Evolutionary conservation across 2,329 filamentous ascomycete genomes (phyloP).

Genomic region (Pseudogymnoascus sp.): DNA sequence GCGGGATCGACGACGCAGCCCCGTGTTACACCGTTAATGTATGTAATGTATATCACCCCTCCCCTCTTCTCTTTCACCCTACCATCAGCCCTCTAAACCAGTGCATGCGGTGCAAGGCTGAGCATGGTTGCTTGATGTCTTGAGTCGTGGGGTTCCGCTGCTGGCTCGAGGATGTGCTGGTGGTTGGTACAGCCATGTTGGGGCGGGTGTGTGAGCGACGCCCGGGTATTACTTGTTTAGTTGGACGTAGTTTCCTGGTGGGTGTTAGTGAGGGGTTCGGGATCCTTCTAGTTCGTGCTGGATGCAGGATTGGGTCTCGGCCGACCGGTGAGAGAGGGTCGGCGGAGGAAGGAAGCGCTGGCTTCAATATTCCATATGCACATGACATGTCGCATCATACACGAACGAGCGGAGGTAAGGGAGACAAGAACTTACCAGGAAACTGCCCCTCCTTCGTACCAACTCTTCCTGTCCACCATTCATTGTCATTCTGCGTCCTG

Average conservation of each 20-base stretch:
- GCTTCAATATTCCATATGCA: not conserved
- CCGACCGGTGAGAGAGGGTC: not conserved
- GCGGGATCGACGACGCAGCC: not conserved
- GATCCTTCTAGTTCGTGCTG: not conserved
- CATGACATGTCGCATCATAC: not conserved
- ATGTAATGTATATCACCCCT: not conserved
- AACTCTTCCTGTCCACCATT: slow-evolving; percentile 90
- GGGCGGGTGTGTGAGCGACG: not conserved
- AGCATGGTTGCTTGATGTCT: not conserved
- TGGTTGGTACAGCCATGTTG: not conserved
- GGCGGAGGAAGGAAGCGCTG: not conserved
- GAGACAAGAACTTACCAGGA: slow-evolving; percentile 60
- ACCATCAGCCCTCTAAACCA: not conserved
- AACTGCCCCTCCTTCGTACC: slow-evolving; percentile 83
- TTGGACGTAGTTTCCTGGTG: slow-evolving; percentile 41
- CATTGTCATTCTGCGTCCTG: slow-evolving; percentile 83
- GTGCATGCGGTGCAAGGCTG: not conserved
- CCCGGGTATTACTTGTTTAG: slow-evolving; percentile 26
- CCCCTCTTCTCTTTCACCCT: not conserved
- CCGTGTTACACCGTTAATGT: slow-evolving; percentile 5
- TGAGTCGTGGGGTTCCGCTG: not conserved
- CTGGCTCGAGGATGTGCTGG: not conserved
- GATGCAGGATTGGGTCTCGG: not conserved
- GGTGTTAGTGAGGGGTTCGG: not conserved
- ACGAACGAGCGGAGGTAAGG: not conserved